phyloP scores from a whole-genome alignment of 371 early-diverging fungal species.

The Mucor indicus region DNA sequence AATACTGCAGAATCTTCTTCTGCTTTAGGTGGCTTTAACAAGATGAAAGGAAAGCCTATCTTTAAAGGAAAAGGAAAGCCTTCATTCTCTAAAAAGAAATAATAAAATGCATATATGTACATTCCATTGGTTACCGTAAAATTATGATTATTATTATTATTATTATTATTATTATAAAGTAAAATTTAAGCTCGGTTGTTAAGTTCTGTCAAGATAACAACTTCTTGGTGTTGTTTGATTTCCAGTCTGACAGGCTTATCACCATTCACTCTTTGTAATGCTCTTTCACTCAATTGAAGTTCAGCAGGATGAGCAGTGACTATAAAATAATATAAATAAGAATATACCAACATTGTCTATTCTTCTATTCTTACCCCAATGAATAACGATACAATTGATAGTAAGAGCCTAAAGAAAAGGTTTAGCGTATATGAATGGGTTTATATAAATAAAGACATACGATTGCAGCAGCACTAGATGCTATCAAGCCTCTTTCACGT shows the following conservation, averaged over 20 bases:
- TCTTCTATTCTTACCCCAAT: conserved; percentile 36
- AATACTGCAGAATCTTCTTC: conserved; percentile 80
- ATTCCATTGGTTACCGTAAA: neutral
- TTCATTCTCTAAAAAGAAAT: conserved; percentile 1
- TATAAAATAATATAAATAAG: conserved; percentile 1
- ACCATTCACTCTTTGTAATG: conserved; percentile 22
- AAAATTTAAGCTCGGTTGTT: conserved; percentile 19
- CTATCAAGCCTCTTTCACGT: conserved; percentile 37
- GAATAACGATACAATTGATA: conserved; percentile 26
- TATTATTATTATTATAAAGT: neutral
- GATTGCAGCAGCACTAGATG: conserved; percentile 27
- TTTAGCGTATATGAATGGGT: neutral
- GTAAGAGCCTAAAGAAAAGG: conserved; percentile 24
- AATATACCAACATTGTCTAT: neutral
- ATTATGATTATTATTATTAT: neutral
- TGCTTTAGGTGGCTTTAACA: conserved; percentile 53
- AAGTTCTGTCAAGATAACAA: conserved; percentile 40
- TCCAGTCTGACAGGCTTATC: conserved; percentile 46
- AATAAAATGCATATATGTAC: neutral
- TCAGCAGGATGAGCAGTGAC: conserved; percentile 41
- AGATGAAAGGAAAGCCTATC: conserved; percentile 40
- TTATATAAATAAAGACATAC: conserved; percentile 16
- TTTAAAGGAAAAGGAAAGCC: conserved; percentile 14
- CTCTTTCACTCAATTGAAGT: conserved; percentile 29
- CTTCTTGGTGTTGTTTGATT: conserved; percentile 52